Conservation (phyloP, 2,329 filamentous ascomycete species). For the Zasmidium citrigriseum region DNA sequence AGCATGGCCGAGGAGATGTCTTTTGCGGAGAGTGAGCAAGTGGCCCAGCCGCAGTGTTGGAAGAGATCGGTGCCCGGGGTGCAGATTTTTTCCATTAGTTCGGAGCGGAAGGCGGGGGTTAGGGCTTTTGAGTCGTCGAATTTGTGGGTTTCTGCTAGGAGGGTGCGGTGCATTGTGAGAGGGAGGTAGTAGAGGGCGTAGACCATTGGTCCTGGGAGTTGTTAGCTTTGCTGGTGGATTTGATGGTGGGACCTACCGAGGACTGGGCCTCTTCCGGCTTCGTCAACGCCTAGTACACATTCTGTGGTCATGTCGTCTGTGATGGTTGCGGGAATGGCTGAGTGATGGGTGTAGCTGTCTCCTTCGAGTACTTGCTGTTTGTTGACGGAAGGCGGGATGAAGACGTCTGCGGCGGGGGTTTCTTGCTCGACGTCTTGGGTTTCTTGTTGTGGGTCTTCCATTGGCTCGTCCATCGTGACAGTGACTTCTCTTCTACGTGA, state of each 20-base stretch:
- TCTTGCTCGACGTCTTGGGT: slow-evolving; percentile 35
- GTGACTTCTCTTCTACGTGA: neutral
- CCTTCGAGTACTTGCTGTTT: slow-evolving; percentile 42
- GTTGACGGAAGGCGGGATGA: slow-evolving; percentile 51
- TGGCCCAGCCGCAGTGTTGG: slow-evolving; percentile 78
- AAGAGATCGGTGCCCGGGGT: slow-evolving; percentile 60
- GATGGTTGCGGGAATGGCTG: slow-evolving; percentile 44
- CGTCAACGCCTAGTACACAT: slow-evolving; percentile 86
- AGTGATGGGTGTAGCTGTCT: slow-evolving; percentile 51
- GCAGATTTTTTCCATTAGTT: slow-evolving; percentile 72
- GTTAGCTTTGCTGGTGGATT: slow-evolving; percentile 19
- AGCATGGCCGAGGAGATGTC: slow-evolving; percentile 83
- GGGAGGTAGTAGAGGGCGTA: slow-evolving; percentile 72
- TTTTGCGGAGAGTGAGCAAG: slow-evolving; percentile 75
- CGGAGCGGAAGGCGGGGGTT: slow-evolving; percentile 73
- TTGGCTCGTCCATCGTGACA: slow-evolving; percentile 31
- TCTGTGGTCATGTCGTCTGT: slow-evolving; percentile 51
- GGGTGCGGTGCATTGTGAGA: slow-evolving; percentile 64
- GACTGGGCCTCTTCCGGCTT: slow-evolving; percentile 92
- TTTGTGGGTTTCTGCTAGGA: slow-evolving; percentile 76
- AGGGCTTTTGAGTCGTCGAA: slow-evolving; percentile 97
- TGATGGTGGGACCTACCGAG: slow-evolving; percentile 61
- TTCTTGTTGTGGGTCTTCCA: slow-evolving; percentile 29
- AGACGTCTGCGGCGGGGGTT: slow-evolving; percentile 39
- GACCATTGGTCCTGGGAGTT: slow-evolving; percentile 60